Evolutionary conservation across 1,284 basidiomycete species (phyloP).

Genomic region (Pulveroboletus ridleyi): DNA sequence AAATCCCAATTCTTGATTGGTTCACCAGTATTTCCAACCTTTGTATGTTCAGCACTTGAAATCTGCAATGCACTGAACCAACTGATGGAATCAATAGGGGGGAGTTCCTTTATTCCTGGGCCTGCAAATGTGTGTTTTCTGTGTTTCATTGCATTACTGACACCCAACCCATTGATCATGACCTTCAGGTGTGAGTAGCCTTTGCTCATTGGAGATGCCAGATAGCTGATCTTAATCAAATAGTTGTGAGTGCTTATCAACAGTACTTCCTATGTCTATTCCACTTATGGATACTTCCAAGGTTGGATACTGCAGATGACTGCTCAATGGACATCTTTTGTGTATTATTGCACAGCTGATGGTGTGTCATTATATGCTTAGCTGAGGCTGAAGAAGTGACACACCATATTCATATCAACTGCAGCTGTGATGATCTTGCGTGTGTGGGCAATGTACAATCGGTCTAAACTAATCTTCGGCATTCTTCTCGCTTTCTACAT

Average conservation of each 20-base stretch:
- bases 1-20: background rate
- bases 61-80: background rate
- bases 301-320: too few species aligned
- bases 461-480: background rate
- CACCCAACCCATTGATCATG: background rate
- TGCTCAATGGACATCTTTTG: too few species aligned
- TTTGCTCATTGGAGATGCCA: background rate
- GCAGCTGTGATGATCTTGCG: background rate
- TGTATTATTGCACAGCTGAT: background rate
- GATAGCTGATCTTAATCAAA: background rate
- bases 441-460: background rate
- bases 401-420: too few species aligned
- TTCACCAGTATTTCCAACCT: conserved; percentile 2
- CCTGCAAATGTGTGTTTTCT: conserved; percentile 7
- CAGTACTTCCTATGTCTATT: too few species aligned
- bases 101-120: conserved; percentile 16
- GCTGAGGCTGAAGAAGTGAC: background rate
- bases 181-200: conserved; percentile 9
- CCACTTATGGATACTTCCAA: too few species aligned
- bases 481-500: too few species aligned
- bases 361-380: background rate
- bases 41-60: background rate
- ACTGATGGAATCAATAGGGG: background rate
- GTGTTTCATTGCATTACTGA: background rate
- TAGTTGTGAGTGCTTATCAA: conserved; percentile 13